Base-by-base conservation (phyloP, 495 filamentous ascomycete genomes). In the Trichocladium uniseriatum region DNA sequence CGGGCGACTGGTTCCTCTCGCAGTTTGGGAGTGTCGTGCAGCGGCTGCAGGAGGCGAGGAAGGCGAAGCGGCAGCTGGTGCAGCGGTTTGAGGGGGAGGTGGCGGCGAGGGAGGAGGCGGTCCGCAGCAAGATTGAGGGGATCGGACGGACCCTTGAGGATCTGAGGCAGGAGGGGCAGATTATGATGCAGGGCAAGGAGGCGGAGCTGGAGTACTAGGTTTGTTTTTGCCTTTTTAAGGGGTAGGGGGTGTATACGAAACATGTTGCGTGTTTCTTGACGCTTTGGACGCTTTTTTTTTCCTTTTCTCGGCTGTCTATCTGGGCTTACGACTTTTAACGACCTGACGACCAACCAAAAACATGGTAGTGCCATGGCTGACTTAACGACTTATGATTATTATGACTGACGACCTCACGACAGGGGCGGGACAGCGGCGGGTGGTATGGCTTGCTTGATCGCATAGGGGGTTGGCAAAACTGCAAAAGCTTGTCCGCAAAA, bases 1-100 rank as follows among this genome's bases (percentile, higher is more conserved):
- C 82, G 13, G 89, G 89, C 7, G 87, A 95, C 52, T 81, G 84
- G 72, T 79, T 95, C 35, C 67, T 91, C 13, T 78, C 80, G 3
- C 76, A 75, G 51, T 90, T 92, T 56, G 69, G 70, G 6, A 69
- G 74, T 7, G 62, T 89, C 15, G 70, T 89, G 52, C 60, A 68
- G 15, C 74, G 79, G 54, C 75, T 90, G 58, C 85, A 78, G 49
- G 69, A 78, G 0, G 70, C 81, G 24, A 70, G 88, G 38, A 72
- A 74, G 48, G 71, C 74, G 16, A 87, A 87, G 59, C 75, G 90
- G 32, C 71, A 74, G 42, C 66, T 84, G 6, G 77, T 81, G 6
- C 66, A 67, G 28, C 65, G 74, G 27, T 92, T 91, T 55, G 86
- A 94, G 65, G 72, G 73, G 1, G 82, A 94, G 66, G 62, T 78